Evolutionary conservation across 768 basidiomycete species (phyloP), one percentile per base, ranked within the genome.

Genomic region (Daedaleopsis sinensis): DNA sequence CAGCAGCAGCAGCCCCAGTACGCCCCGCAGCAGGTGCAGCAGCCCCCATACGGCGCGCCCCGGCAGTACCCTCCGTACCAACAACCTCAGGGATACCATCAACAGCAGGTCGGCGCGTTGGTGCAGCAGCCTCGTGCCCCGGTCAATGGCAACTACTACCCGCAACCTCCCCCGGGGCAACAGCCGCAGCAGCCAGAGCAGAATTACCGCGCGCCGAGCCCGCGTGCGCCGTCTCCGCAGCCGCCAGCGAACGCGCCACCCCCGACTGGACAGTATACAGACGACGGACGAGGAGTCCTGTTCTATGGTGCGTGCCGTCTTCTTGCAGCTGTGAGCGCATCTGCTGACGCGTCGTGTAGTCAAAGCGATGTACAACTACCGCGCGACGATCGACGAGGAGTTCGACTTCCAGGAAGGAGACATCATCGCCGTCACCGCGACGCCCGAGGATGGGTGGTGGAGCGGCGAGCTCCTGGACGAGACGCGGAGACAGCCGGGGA

Each of bases 361-460:
- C 62, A 92, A 93, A 80, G 94, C 94, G 42, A 76, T 96, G 64
- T 96, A 93, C 71, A 91, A 94, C 73, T 96, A 95, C 68, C 75
- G 76, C 0, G 93, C 92, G 16, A 87, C 89, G 12, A 92, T 90
- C 63, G 88, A 91, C 1, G 94, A 96, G 70, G 96, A 98, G 76
- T 98, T 98, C 73, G 91, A 96, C 72, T 98, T 98, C 86, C 93
- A 95, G 71, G 80, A 87, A 21, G 93, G 91, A 2, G 96, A 98
- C 74, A 92, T 97, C 65, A 97, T 98, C 65, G 96, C 95, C 8
- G 96, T 98, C 11, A 96, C 93, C 0, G 83, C 87, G 21, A 96
- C 94, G 7, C 94, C 94, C 5, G 94, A 95, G 68, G 96, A 97
- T 68, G 96, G 96, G 1, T 98, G 96, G 96, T 98, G 96, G 96